Evolutionary conservation across 2,329 filamentous ascomycete species (phyloP), one percentile per base, ranked within the genome.

Genomic region (Amauroascus verrucosus): DNA sequence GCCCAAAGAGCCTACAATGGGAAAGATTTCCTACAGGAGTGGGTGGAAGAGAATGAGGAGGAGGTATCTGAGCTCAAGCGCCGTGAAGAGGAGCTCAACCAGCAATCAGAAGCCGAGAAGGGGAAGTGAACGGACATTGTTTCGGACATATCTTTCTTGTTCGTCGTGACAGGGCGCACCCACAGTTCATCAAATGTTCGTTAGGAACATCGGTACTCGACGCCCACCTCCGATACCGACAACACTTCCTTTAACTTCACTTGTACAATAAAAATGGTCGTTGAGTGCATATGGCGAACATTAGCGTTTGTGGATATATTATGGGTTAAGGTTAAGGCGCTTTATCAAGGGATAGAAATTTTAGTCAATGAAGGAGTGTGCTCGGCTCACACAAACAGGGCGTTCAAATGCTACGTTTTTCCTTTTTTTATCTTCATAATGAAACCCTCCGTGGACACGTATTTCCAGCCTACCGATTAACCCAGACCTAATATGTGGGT

Each of bases 21-120:
- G 38, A 59, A 66, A 49, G 63, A 71, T 46, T 69, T 69, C 57
- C 60, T 74, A 47, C 60, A 72, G 38, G 50, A 72, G 55, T 67
- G 68, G 69, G 62, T 61, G n/a, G 60, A 64, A 33, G 64, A 66
- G 51, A 70, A 70, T 48, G 61, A 61, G 3, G 61, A 59, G 38
- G 69, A 71, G 56, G 62, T 66, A 33, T 54, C 54, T 16, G 50
- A 55, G 43, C 22, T 59, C 18, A 53, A 37, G 24, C 40, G 46
- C 16, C 56, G 50, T 6, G 53, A 57, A 46, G 45, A 55, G 33
- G 53, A 57, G 45, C 16, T 48, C 16, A 43, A 28, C 30, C 45
- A 53, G 26, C 33, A 51, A 24, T 22, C 38, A 9, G 11, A 54
- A 7, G 1, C 47, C 6, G 40, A 16, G 24, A 45, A 43, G 30